Base-by-base conservation (phyloP, 2,329 filamentous ascomycete species). In the Plenodomus tracheiphilus region DNA sequence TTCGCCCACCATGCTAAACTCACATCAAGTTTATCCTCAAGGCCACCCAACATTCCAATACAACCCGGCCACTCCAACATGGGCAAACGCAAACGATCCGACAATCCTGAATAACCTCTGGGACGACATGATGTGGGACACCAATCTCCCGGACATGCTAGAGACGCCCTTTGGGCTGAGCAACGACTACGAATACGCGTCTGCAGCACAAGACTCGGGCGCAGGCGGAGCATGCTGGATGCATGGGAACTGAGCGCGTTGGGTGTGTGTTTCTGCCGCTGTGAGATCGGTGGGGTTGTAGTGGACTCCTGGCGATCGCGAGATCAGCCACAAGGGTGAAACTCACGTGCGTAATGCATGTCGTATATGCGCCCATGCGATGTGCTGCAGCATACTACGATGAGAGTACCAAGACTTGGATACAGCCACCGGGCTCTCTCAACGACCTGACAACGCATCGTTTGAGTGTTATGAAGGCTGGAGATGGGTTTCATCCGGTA, bases 121-220 rank as follows among this genome's bases (percentile, higher is more conserved):
- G 72, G 70, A 73, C 46, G 69, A 73, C 41, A 73, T 74, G 70
- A 71, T 74, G 68, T 74, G 72, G 72, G 72, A 74, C 39, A 72
- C 69, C 1, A 69, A 66, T 37, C 43, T 72, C 17, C 69, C 69
- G 4, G 70, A 74, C 45, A 68, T 72, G 59, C 58, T 70, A 15
- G 71, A 73, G 36, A 61, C 62, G 13, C 68, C 69, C 3, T 71
- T 68, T 51, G 66, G 68, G 2, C 41, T 71, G 3, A 58, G 56
- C 17, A 66, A 62, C n/a, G 69, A 69, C 19, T 71, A 66, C 35
- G 71, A 72, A 13, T 73, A 66, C 43, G 61, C 64, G 16, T 59
- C 61, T 16, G 56, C 66, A 6, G 67, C 67, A 40, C 67, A 69
- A 46, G 69, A 71, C 43, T 61, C 64, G 15, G 66, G 64, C 7